Evolutionary conservation across 2,329 filamentous ascomycete genomes (phyloP).

Genomic region (Fusarium euwallaceae): DNA sequence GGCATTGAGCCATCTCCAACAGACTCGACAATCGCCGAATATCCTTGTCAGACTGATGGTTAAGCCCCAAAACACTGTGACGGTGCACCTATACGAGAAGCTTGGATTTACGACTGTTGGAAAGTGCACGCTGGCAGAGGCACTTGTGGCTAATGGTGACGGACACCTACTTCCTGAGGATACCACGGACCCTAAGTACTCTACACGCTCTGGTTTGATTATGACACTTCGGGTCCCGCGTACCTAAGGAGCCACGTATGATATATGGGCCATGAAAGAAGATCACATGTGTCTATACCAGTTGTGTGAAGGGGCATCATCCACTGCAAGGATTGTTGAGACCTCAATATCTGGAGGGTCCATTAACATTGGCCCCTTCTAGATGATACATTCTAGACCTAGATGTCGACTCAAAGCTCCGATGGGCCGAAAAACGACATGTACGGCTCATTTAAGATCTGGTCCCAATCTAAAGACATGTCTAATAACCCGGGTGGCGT

Average conservation of each 20-base stretch:
- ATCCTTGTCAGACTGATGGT: conserved; percentile 3
- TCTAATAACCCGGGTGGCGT: not conserved
- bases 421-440: not conserved
- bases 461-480: not conserved
- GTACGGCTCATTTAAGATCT: not conserved
- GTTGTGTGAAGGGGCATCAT: too few relatives aligned
- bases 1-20: not conserved
- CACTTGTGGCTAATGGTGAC: not conserved
- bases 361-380: too few relatives aligned
- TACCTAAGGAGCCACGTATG: not conserved
- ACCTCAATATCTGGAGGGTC: too few relatives aligned
- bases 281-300: too few relatives aligned
- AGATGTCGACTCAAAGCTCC: not conserved
- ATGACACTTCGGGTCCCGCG: not conserved
- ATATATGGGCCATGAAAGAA: not conserved
- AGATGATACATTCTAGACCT: too few relatives aligned
- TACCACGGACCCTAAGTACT: not conserved
- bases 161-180: not conserved
- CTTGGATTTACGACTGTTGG: not conserved
- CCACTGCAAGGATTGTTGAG: too few relatives aligned
- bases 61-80: not conserved
- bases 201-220: not conserved
- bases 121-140: not conserved
- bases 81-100: not conserved
- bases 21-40: not conserved